Percentiles rank a stretch among this genome's conserved stretches.
phyloP scores from a whole-genome alignment of 257 asterid species.

The Coffea eugenioides region DNA sequence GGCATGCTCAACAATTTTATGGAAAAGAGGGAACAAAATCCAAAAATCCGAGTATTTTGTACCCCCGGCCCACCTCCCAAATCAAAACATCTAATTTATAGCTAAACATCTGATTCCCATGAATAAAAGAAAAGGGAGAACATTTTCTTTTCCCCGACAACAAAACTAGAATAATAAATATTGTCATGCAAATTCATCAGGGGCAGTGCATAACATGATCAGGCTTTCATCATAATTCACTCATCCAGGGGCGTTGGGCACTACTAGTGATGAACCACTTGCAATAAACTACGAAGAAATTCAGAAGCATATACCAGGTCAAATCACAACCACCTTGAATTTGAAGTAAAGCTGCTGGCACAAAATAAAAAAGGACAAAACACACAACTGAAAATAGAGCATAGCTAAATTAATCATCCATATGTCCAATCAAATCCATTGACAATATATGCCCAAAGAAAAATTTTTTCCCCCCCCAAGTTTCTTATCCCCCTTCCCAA shows the following conservation, averaged over 20 bases:
- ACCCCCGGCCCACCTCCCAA: neutral
- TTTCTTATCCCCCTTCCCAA: neutral
- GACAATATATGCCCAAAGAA: slow-evolving; percentile 3
- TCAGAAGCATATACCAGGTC: neutral
- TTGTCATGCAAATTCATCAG: neutral
- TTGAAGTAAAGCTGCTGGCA: neutral
- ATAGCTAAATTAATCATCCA: neutral
- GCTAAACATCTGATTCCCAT: neutral
- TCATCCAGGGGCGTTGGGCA: neutral
- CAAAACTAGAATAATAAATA: neutral
- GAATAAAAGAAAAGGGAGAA: too few relatives aligned
- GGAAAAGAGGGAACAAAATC: neutral
- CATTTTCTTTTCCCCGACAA: too few relatives aligned
- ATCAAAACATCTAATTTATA: neutral
- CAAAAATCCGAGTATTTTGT: neutral
- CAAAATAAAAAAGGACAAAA: neutral
- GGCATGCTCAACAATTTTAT: neutral
- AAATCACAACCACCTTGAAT: neutral
- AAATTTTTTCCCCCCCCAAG: neutral
- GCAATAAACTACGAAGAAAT: neutral
- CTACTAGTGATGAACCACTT: neutral
- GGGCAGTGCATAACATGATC: neutral
- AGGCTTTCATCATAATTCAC: neutral
- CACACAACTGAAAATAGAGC: neutral
- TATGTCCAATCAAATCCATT: slow-evolving; percentile 11